These are phyloP conservation scores for Solanum lignicaule DNA, from an alignment of 257 asterid genomes.

Conservation along the genomic window DNA sequence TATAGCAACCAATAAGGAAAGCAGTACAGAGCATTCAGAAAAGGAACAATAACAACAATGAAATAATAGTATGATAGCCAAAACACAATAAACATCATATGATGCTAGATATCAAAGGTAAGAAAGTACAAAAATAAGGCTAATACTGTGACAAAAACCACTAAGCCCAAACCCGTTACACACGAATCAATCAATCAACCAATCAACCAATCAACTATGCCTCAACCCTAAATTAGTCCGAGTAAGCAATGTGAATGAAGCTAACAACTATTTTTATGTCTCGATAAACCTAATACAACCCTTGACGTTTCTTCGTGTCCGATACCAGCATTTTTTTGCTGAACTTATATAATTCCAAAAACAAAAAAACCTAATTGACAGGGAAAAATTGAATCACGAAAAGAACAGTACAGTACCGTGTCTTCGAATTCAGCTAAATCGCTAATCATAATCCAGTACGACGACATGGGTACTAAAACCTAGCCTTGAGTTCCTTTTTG, in stretches of 20 bases:
- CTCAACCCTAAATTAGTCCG: neutral
- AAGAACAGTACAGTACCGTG: constrained; percentile 14
- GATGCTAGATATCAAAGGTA: neutral
- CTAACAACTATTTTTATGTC: neutral
- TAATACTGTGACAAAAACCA: neutral
- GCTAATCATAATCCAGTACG: constrained; percentile 15
- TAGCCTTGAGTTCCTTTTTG: neutral
- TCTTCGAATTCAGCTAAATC: constrained; percentile 22
- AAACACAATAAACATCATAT: neutral
- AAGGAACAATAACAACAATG: neutral
- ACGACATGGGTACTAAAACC: constrained; percentile 9
- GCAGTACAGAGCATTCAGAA: neutral
- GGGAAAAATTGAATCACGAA: neutral
- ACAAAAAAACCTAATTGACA: neutral
- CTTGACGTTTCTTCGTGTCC: neutral
- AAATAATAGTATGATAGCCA: neutral
- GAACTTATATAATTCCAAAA: neutral
- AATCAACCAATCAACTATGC: neutral
- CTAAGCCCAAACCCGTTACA: neutral
- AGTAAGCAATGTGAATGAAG: neutral
- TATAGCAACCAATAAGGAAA: neutral
- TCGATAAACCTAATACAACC: neutral
- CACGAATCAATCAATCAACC: neutral
- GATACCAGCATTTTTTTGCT: neutral
- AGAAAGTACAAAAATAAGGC: neutral